These are phyloP conservation scores for Colletotrichum nymphaeae DNA, from an alignment of 2,329 filamentous ascomycete genomes.

Conservation along the genomic window DNA sequence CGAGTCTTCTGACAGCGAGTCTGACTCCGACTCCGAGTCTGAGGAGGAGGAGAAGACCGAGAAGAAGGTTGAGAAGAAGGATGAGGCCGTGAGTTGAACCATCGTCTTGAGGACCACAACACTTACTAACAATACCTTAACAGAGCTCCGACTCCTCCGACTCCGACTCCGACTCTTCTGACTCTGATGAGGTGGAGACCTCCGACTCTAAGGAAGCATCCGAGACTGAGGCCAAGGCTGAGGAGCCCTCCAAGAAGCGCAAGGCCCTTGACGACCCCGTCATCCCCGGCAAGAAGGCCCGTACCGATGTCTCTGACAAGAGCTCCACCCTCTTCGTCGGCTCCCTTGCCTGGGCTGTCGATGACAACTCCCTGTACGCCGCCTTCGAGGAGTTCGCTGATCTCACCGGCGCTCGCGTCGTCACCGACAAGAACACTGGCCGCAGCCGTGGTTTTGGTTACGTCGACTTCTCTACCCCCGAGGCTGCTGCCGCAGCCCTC, in stretches of 20 bases:
- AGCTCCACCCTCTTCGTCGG: conserved; percentile 85
- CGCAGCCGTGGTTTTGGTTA: conserved; percentile 95
- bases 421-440: conserved; percentile 83
- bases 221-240: conserved; percentile 57
- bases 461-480: conserved; percentile 81
- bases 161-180: conserved; percentile 47
- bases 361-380: conserved; percentile 82
- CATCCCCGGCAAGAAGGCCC: conserved; percentile 72
- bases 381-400: conserved; percentile 86
- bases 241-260: conserved; percentile 72
- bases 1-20: conserved; percentile 45
- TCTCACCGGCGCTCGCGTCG: conserved; percentile 79
- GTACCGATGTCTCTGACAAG: conserved; percentile 64
- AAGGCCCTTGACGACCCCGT: conserved; percentile 67
- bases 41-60: conserved; percentile 42
- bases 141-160: conserved; percentile 42
- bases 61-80: conserved; percentile 38
- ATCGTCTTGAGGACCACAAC: background rate
- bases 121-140: conserved; percentile 14
- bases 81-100: conserved; percentile 33
- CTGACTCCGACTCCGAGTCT: conserved; percentile 40
- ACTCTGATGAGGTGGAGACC: conserved; percentile 48
- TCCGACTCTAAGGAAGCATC: conserved; percentile 44
- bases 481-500: conserved; percentile 77
- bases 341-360: conserved; percentile 90